phyloP scores from a whole-genome alignment of 805 yeast species.

The Yarrowia divulgata region DNA sequence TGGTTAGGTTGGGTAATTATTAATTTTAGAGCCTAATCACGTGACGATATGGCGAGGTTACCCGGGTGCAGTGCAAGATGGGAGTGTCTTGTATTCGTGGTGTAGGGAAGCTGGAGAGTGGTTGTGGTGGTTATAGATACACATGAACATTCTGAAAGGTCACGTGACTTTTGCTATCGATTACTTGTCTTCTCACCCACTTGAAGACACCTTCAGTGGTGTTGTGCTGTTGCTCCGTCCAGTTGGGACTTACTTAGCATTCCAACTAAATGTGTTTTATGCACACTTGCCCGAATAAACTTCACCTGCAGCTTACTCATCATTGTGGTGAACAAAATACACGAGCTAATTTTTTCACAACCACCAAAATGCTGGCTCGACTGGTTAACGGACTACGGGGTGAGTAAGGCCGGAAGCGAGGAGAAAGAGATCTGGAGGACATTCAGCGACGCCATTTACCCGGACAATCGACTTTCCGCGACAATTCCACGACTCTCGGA shows the following conservation, averaged over 20 bases:
- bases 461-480: background rate
- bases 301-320: conserved; percentile 16
- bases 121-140: background rate
- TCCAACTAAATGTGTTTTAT: background rate
- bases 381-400: conserved; percentile 38
- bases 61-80: background rate
- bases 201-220: too few relatives aligned
- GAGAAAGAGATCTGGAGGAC: background rate
- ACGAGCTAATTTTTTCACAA: conserved; percentile 35
- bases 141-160: too few relatives aligned
- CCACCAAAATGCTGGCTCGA: conserved; percentile 39
- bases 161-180: too few relatives aligned
- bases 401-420: conserved; percentile 4
- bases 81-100: too few relatives aligned
- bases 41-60: background rate
- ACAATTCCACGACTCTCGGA: too few relatives aligned
- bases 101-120: background rate
- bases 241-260: background rate
- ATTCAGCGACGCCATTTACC: background rate
- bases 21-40: background rate
- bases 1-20: background rate
- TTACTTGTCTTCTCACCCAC: too few relatives aligned
- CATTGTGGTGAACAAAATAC: background rate
- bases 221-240: too few relatives aligned
- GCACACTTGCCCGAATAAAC: background rate